phyloP scores from a whole-genome alignment of 2,329 filamentous ascomycete genomes.

The Rutstroemia sp. region DNA sequence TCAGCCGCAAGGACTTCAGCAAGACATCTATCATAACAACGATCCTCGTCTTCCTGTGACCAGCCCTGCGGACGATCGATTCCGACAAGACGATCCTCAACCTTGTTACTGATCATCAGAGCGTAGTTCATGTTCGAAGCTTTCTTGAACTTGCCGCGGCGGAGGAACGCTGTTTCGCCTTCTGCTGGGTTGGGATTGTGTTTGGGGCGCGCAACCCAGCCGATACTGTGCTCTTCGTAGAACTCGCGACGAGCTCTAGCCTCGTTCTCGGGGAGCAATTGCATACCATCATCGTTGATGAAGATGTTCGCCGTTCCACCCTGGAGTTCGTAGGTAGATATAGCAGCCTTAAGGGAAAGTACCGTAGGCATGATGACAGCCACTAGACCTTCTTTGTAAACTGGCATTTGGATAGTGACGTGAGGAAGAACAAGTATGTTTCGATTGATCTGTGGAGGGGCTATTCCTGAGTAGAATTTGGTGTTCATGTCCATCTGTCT shows the following conservation, averaged over 20 bases:
- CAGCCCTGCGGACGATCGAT: constrained; percentile 53
- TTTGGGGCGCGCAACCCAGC: constrained; percentile 61
- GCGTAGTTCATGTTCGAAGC: constrained; percentile 69
- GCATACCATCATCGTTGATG: constrained; percentile 68
- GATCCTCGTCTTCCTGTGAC: constrained; percentile 61
- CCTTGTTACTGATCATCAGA: constrained; percentile 59
- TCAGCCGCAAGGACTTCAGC: constrained; percentile 59
- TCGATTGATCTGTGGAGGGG: constrained; percentile 52
- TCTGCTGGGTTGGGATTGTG: constrained; percentile 31
- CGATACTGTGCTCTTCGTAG: constrained; percentile 61
- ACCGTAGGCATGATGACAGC: constrained; percentile 72
- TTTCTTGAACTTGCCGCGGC: constrained; percentile 53
- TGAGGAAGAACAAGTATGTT: constrained; percentile 49
- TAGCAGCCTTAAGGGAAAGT: constrained; percentile 69
- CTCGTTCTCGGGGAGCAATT: constrained; percentile 56
- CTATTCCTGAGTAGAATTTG: constrained; percentile 70
- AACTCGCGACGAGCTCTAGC: constrained; percentile 58
- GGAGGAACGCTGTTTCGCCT: constrained; percentile 34
- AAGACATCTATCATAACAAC: constrained; percentile 53
- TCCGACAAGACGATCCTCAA: constrained; percentile 59
- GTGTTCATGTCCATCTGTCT: constrained; percentile 68
- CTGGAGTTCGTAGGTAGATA: constrained; percentile 69
- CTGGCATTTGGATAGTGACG: constrained; percentile 77
- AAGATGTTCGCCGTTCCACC: constrained; percentile 72
- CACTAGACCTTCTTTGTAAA: constrained; percentile 76